Evolutionary conservation across 768 basidiomycete species (phyloP).

Genomic region (Amanita pallidorosea): DNA sequence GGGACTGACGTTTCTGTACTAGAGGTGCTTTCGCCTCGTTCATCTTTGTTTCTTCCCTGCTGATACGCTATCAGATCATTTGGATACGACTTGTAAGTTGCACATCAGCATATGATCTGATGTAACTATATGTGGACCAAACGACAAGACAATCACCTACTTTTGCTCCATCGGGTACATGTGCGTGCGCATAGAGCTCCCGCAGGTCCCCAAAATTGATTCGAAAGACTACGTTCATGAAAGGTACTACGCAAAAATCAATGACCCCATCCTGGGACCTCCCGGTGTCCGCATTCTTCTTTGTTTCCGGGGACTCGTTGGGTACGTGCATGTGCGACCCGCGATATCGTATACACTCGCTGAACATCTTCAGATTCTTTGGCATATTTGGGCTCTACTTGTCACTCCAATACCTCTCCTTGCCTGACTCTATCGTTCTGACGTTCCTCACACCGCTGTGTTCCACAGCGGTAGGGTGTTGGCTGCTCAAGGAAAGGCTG

Average conservation of each 20-base stretch:
- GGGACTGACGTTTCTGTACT: background rate
- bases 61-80: background rate
- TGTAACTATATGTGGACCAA: background rate
- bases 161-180: slow-evolving; percentile 2
- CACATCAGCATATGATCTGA: background rate
- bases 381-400: slow-evolving; percentile 60
- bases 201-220: too few species aligned
- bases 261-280: slow-evolving; percentile 58
- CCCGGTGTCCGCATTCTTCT: slow-evolving; percentile 53
- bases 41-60: background rate
- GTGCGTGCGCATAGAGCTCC: slow-evolving; percentile 10
- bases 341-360: slow-evolving; percentile 11
- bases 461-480: slow-evolving; percentile 48
- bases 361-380: slow-evolving; percentile 43
- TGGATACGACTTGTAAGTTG: background rate
- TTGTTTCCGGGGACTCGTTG: slow-evolving; percentile 46
- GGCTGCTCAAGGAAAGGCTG: slow-evolving; percentile 53
- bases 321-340: slow-evolving; percentile 28
- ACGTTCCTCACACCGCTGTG: slow-evolving; percentile 64
- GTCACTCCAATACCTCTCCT: slow-evolving; percentile 61
- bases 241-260: slow-evolving; percentile 27
- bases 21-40: background rate
- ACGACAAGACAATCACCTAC: slow-evolving; percentile 1
- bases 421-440: slow-evolving; percentile 71
- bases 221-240: slow-evolving; percentile 7